phyloP scores from a whole-genome alignment of 768 basidiomycete species.

The Podaxis sp. region DNA sequence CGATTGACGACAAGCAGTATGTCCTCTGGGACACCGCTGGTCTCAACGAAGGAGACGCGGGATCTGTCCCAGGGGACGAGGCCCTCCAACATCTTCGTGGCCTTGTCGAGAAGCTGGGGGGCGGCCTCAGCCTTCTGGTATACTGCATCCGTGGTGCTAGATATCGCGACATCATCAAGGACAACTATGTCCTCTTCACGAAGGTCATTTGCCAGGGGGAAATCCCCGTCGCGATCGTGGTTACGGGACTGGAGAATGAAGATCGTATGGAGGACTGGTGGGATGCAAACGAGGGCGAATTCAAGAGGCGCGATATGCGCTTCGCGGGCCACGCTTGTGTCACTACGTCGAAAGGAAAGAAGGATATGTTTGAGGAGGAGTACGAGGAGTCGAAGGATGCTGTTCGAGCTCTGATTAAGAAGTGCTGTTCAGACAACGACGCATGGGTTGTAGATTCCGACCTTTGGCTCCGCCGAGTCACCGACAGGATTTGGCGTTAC shows the following conservation, averaged over 20 bases:
- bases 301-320: neutral
- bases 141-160: conserved; percentile 23
- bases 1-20: conserved; percentile 23
- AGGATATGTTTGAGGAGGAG: conserved; percentile 18
- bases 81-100: conserved; percentile 24
- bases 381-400: conserved; percentile 15
- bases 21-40: conserved; percentile 39
- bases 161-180: conserved; percentile 11
- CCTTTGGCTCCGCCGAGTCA: neutral
- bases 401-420: conserved; percentile 9
- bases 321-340: conserved; percentile 17
- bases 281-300: conserved; percentile 11
- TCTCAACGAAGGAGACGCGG: conserved; percentile 32
- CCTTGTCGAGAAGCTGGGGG: conserved; percentile 31
- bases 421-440: neutral
- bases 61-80: conserved; percentile 19
- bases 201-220: conserved; percentile 5
- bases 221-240: conserved; percentile 13
- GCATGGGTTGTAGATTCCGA: conserved; percentile 7
- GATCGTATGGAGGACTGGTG: conserved; percentile 15
- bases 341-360: conserved; percentile 29
- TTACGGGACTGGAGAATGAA: conserved; percentile 15
- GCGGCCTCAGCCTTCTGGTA: conserved; percentile 37
- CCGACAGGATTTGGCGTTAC: neutral
- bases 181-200: conserved; percentile 14